phyloP scores from a whole-genome alignment of 1,284 basidiomycete genomes.

The Phellinidium pouzarii region DNA sequence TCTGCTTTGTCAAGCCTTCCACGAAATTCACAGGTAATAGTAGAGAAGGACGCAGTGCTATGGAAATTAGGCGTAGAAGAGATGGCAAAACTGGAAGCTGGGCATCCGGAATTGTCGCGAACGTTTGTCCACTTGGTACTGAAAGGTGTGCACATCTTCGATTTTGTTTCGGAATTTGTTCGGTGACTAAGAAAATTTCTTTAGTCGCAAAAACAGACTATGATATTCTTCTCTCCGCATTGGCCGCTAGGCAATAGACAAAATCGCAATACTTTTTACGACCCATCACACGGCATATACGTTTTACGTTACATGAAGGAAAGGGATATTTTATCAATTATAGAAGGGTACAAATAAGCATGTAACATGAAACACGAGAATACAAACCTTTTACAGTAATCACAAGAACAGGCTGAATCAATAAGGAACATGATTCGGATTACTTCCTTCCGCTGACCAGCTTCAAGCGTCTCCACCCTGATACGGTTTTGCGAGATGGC shows the following conservation, averaged over 20 bases:
- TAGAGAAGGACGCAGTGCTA: conserved; percentile 69
- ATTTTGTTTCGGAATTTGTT: neutral
- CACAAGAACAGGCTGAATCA: neutral
- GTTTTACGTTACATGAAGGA: neutral
- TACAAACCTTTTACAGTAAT: conserved; percentile 4
- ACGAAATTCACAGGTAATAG: conserved; percentile 81
- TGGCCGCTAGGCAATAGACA: conserved; percentile 56
- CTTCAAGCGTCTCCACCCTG: conserved; percentile 9
- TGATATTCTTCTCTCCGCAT: conserved; percentile 65
- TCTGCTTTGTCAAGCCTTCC: conserved; percentile 70
- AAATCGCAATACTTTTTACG: neutral
- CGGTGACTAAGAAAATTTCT: neutral
- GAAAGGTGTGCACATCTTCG: conserved; percentile 50
- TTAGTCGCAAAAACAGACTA: conserved; percentile 74
- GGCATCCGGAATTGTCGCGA: conserved; percentile 59
- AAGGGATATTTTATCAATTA: neutral
- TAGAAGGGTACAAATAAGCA: neutral
- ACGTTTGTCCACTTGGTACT: conserved; percentile 69
- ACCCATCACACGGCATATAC: neutral
- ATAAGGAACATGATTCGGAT: neutral
- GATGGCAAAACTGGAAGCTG: conserved; percentile 55
- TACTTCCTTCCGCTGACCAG: conserved; percentile 3
- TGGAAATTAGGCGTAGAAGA: conserved; percentile 69
- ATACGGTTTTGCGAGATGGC: conserved; percentile 10
- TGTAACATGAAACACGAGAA: conserved; percentile 9